Percentiles rank a stretch among this genome's conserved stretches.
Evolutionary conservation across 2,329 filamentous ascomycete genomes (phyloP).

Genomic region (Trichophyton simii): DNA sequence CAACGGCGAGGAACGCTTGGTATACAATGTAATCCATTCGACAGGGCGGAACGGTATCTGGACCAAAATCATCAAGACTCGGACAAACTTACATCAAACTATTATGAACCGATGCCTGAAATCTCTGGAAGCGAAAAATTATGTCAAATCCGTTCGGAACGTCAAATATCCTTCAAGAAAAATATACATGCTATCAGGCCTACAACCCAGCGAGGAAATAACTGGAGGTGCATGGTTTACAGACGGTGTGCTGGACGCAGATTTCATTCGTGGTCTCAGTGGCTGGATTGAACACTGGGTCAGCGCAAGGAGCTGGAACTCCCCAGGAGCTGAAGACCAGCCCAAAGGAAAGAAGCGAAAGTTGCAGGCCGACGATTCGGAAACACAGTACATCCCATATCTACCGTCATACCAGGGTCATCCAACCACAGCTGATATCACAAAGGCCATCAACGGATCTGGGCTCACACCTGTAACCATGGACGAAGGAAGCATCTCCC

Average conservation of each 20-base stretch:
- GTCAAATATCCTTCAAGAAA: conserved; percentile 84
- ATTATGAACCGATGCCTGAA: conserved; percentile 72
- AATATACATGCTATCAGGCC: conserved; percentile 84
- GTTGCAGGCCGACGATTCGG: conserved; percentile 21
- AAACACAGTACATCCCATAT: conserved; percentile 37
- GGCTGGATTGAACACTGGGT: conserved; percentile 62
- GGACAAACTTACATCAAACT: conserved; percentile 71
- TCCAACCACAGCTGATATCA: conserved; percentile 68
- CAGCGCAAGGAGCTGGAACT: conserved; percentile 58
- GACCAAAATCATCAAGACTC: conserved; percentile 70
- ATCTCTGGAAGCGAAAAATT: conserved; percentile 64
- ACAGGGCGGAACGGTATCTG: conserved; percentile 78
- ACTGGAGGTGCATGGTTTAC: conserved; percentile 93
- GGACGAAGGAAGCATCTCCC: conserved; percentile 61
- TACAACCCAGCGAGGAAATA: conserved; percentile 76
- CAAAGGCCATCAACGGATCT: conserved; percentile 55
- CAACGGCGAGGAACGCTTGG: conserved; percentile 60
- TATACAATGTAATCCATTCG: conserved; percentile 82
- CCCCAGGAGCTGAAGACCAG: conserved; percentile 28
- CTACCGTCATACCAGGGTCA: conserved; percentile 60
- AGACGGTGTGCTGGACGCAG: conserved; percentile 76
- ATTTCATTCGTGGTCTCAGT: conserved; percentile 69
- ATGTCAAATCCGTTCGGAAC: conserved; percentile 82
- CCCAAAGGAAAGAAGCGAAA: conserved; percentile 31
- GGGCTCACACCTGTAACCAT: conserved; percentile 60